A percentile compares a stretch with the other conserved stretches of the same genome.
phyloP scores from a whole-genome alignment of 2,329 filamentous ascomycete species.

The Niveomyces coronatus region DNA sequence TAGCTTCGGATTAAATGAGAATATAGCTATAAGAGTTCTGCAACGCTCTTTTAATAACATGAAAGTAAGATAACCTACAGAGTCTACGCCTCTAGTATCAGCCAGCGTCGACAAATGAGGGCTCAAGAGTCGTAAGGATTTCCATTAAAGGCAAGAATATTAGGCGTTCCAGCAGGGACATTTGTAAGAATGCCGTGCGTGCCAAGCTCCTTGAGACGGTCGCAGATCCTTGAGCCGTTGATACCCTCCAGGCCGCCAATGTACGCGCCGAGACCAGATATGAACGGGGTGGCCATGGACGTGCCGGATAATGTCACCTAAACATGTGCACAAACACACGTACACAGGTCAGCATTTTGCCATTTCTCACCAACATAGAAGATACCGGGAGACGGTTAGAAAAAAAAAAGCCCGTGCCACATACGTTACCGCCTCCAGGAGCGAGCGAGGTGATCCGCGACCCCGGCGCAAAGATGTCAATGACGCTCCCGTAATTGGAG shows the following conservation, averaged over 20 bases:
- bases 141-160: conserved; percentile 9
- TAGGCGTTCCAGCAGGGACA: background rate
- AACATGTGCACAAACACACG: background rate
- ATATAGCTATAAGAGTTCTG: no score
- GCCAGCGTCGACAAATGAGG: no score
- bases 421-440: conserved; percentile 24
- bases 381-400: background rate
- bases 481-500: conserved; percentile 37
- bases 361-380: background rate
- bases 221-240: conserved; percentile 2
- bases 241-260: conserved; percentile 5
- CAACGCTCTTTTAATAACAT: no score
- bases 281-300: conserved; percentile 14
- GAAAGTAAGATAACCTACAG: no score
- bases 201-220: background rate
- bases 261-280: conserved; percentile 14
- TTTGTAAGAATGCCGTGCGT: conserved; percentile 1
- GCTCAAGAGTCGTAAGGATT: conserved; percentile 5
- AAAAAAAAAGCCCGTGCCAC: background rate
- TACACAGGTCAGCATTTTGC: background rate
- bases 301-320: conserved; percentile 13
- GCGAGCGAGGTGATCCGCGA: conserved; percentile 34
- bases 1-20: no score
- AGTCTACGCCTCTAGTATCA: no score
- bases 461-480: conserved; percentile 40